Conservation (phyloP, 805 yeast genomes). For the Monosporozyma aquatica region DNA sequence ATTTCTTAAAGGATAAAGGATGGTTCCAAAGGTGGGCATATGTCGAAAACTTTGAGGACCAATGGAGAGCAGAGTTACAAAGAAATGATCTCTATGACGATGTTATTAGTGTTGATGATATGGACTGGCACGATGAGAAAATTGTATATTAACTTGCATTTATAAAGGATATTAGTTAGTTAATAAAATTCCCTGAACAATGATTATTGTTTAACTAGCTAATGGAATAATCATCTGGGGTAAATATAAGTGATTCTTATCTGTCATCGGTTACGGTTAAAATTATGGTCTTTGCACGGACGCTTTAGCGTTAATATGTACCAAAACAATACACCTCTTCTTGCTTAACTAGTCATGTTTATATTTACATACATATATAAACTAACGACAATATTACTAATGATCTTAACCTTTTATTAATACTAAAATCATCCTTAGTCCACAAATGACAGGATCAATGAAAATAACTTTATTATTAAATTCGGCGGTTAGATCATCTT, state of each 20-base stretch:
- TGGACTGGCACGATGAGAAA: conserved; percentile 1
- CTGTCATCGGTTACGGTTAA: too few relatives aligned
- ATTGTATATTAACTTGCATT: conserved; percentile 4
- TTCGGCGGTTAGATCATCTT: conserved; percentile 5
- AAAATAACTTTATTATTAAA: conserved; percentile 3
- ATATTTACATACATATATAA: too few relatives aligned
- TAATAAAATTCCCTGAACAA: too few relatives aligned
- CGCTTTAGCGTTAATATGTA: too few relatives aligned
- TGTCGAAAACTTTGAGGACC: conserved; percentile 52
- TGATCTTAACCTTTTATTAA: neutral
- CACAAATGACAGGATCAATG: neutral
- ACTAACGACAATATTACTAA: too few relatives aligned
- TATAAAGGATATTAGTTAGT: too few relatives aligned
- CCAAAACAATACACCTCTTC: too few relatives aligned
- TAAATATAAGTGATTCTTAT: too few relatives aligned
- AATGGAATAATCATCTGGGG: too few relatives aligned
- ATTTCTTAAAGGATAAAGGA: conserved; percentile 39
- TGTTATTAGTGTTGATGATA: conserved; percentile 2
- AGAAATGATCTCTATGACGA: conserved; percentile 4
- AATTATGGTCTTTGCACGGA: too few relatives aligned
- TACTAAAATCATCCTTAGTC: neutral
- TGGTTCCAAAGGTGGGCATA: conserved; percentile 57
- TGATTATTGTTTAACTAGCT: too few relatives aligned
- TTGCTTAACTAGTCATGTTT: too few relatives aligned
- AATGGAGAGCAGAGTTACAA: conserved; percentile 13